Evolutionary conservation across 306 rosid genomes (phyloP).

Genomic region (Parietaria judaica): DNA sequence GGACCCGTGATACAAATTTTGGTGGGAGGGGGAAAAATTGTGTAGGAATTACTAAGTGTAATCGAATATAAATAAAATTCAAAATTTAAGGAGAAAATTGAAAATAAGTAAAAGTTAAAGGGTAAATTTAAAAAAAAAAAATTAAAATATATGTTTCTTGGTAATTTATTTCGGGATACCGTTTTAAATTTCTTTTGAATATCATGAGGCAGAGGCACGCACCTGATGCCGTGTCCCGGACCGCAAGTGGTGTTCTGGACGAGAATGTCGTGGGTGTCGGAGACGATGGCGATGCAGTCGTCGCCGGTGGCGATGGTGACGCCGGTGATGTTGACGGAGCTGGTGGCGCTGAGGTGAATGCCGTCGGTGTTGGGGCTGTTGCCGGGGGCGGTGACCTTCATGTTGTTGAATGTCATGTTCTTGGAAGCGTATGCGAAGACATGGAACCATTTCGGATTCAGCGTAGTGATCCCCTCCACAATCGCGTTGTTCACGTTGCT

Average conservation of each 20-base stretch:
- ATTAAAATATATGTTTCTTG: too few relatives aligned
- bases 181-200: too few relatives aligned
- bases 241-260: slow-evolving; percentile 45
- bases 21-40: too few relatives aligned
- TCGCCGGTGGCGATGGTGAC: slow-evolving; percentile 58
- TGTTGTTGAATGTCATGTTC: slow-evolving; percentile 23
- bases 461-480: slow-evolving; percentile 34
- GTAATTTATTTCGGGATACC: too few relatives aligned
- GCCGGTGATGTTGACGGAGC: slow-evolving; percentile 17
- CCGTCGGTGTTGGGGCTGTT: slow-evolving; percentile 82
- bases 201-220: too few relatives aligned
- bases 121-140: too few relatives aligned
- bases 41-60: too few relatives aligned
- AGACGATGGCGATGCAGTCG: slow-evolving; percentile 64
- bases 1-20: too few relatives aligned
- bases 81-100: too few relatives aligned
- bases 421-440: slow-evolving; percentile 12
- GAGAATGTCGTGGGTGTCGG: slow-evolving; percentile 17
- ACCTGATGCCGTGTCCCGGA: slow-evolving; percentile 74
- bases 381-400: slow-evolving; percentile 39
- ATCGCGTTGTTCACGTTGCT: slow-evolving; percentile 22
- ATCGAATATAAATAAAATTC: too few relatives aligned
- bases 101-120: too few relatives aligned
- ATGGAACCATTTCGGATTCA: slow-evolving; percentile 57
- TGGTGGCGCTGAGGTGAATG: slow-evolving; percentile 37